phyloP scores from a whole-genome alignment of 1,284 basidiomycete genomes.

The Cerrena zonata region DNA sequence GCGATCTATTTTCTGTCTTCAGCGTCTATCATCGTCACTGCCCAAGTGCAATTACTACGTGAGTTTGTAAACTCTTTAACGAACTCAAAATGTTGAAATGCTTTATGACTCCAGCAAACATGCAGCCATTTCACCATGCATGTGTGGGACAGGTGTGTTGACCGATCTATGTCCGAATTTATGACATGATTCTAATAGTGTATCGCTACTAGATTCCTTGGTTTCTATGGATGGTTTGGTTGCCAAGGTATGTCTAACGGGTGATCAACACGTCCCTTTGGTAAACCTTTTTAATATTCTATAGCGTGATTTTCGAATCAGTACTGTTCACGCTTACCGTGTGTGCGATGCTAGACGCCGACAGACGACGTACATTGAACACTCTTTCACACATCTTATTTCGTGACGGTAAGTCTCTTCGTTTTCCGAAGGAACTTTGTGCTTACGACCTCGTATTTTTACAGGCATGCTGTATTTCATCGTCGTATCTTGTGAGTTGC shows the following conservation, averaged over 20 bases:
- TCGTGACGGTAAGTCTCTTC: constrained; percentile 25
- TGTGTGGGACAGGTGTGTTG: constrained; percentile 24
- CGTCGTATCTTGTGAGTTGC: constrained; percentile 23
- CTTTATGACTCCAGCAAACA: too few relatives aligned
- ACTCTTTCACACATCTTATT: constrained; percentile 26
- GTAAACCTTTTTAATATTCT: neutral
- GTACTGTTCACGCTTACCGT: constrained; percentile 27
- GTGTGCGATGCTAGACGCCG: constrained; percentile 21
- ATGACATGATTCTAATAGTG: neutral
- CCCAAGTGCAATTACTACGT: constrained; percentile 24
- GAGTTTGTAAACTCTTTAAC: too few relatives aligned
- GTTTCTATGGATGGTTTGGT: constrained; percentile 27
- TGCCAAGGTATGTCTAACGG: constrained; percentile 21
- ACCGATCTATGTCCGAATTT: neutral
- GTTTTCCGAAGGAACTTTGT: too few relatives aligned
- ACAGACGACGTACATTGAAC: constrained; percentile 21
- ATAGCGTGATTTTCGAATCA: constrained; percentile 26
- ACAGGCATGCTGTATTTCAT: constrained; percentile 28
- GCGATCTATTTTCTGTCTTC: constrained; percentile 22
- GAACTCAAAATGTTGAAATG: too few relatives aligned
- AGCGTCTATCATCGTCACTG: constrained; percentile 19
- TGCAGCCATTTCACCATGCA: constrained; percentile 22
- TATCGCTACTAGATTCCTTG: constrained; percentile 21
- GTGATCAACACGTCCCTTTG: neutral
- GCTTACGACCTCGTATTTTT: neutral